Evolutionary conservation across 2,329 filamentous ascomycete species (phyloP).

Genomic region (Onygena corvina): DNA sequence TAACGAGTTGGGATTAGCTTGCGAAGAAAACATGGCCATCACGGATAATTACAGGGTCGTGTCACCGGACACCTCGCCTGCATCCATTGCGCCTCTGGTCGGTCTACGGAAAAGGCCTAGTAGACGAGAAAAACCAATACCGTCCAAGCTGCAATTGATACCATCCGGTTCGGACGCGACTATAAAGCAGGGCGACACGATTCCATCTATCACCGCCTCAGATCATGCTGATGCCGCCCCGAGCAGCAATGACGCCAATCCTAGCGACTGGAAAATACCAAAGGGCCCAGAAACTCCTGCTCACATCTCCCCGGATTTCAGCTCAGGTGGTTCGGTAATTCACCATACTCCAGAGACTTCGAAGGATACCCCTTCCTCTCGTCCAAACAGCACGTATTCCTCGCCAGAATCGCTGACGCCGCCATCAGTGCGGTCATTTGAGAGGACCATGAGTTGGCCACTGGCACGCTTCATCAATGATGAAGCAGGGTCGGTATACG

Average conservation of each 20-base stretch:
- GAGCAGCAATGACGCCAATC: background rate
- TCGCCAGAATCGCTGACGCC: background rate
- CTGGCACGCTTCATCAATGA: constrained; percentile 33
- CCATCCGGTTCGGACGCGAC: background rate
- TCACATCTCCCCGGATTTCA: constrained; percentile 16
- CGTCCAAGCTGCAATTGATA: background rate
- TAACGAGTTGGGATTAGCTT: too few relatives aligned
- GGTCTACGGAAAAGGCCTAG: background rate
- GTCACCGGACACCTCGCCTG: background rate
- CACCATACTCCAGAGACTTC: background rate
- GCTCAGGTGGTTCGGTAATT: constrained; percentile 22
- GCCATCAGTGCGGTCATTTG: constrained; percentile 12
- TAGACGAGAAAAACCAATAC: background rate
- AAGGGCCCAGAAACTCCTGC: constrained; percentile 20
- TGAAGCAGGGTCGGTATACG: constrained; percentile 22
- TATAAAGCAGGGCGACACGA: background rate
- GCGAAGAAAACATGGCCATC: too few relatives aligned
- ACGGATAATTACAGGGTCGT: background rate
- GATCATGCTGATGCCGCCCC: background rate
- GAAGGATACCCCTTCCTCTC: background rate
- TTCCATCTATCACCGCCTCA: background rate
- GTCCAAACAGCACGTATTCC: background rate
- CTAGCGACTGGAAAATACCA: constrained; percentile 17
- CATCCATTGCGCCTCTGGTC: background rate
- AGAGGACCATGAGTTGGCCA: constrained; percentile 27